Evolutionary conservation across 306 rosid species (phyloP), one percentile per base, ranked within the genome.

Genomic region (Hippophae tibetana): DNA sequence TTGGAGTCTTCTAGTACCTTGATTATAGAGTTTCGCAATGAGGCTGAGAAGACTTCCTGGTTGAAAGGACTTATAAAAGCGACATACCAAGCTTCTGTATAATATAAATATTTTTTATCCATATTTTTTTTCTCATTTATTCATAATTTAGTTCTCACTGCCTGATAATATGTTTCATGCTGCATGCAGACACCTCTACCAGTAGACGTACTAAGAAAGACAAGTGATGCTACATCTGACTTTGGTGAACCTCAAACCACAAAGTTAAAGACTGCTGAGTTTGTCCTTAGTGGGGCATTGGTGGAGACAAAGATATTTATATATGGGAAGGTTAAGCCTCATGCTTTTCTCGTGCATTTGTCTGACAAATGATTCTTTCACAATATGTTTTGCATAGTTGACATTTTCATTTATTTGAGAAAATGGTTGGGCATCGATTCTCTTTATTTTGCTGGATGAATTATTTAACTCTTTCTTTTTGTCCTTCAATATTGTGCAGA

Each of bases 51-150:
- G 79, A 68, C 80, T 59, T 38, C 49, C 23, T 92, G 99, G 96
- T 69, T 79, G 68, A 92, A 82, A 69, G 77, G 86, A 66, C 90
- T 92, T 58, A 43, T 92, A 66, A 84, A 83, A 72, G 99, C 99
- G 60, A 92, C 95, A 52, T 92, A 92, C 77, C 88, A 78, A 80
- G 96, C 99, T 71, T 92, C 99, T 67, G 99, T 92, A 83, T 50
- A 76, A n/a, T 60, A 48, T 58, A 48, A 56, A 62, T 48, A 48
- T 42, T 47, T 13, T 10, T 65, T 23, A 8, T 62, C 38, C 23
- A 18, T 18, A 31, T 47, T 25, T 43, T 54, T 62, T 38, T 41
- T 41, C 69, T 56, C 47, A 13, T 61, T 61, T 41, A 46, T 64
- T 67, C 44, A 42, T 64, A 18, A 63, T 45, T 63, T 63, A 48